phyloP scores from a whole-genome alignment of 2,329 filamentous ascomycete species.

The Sporothrix pseudoabietina region DNA sequence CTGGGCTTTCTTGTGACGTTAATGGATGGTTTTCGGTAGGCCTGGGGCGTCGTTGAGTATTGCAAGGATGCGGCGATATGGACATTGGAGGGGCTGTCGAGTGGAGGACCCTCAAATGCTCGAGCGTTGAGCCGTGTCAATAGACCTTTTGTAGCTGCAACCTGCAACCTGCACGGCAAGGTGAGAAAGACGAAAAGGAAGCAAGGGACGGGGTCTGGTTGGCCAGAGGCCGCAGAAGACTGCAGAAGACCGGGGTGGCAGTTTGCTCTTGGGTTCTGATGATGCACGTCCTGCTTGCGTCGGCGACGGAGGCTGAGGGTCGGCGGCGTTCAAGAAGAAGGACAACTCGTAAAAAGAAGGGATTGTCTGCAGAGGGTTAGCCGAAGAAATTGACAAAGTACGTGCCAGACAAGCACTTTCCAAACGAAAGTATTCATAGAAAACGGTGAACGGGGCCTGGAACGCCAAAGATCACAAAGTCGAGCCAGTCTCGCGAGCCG shows the following conservation, averaged over 20 bases:
- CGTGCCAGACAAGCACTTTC: background rate
- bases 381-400: background rate
- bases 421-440: background rate
- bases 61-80: slow-evolving; percentile 13
- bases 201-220: slow-evolving; percentile 6
- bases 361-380: slow-evolving; percentile 3
- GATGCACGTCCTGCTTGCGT: slow-evolving; percentile 1
- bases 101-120: background rate
- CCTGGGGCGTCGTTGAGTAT: background rate
- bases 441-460: background rate
- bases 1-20: slow-evolving; percentile 8
- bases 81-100: background rate
- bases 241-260: background rate
- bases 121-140: background rate
- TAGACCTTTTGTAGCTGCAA: background rate
- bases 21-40: background rate
- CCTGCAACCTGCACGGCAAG: background rate
- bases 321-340: background rate
- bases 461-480: background rate
- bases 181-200: background rate
- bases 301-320: background rate
- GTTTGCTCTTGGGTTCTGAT: slow-evolving; percentile 1
- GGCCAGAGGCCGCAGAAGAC: background rate
- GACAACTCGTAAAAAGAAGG: background rate
- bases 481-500: background rate